Percentiles rank a stretch among this genome's conserved stretches.
Conservation (phyloP, 1,284 basidiomycete species). For the Veloboletus limbatus region DNA sequence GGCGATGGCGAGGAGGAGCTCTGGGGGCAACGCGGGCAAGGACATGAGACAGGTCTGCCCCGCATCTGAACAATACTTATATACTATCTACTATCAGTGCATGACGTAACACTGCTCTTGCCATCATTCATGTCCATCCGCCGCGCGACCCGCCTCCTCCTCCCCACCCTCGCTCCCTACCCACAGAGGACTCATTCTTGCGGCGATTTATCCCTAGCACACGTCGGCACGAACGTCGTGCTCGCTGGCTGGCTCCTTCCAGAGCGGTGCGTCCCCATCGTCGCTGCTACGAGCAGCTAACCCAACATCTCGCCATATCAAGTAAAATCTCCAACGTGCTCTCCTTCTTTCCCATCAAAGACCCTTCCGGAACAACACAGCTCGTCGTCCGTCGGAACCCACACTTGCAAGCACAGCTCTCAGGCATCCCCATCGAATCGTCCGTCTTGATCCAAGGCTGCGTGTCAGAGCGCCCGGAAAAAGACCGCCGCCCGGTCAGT, state of each 20-base stretch:
- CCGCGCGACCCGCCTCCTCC: background rate
- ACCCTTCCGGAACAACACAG: constrained; percentile 74
- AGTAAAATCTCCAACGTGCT: constrained; percentile 67
- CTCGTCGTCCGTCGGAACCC: constrained; percentile 58
- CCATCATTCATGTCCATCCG: constrained; percentile 4
- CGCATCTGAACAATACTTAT: too few species aligned
- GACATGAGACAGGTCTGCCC: constrained; percentile 17
- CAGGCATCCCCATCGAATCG: constrained; percentile 70
- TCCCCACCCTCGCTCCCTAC: constrained; percentile 47
- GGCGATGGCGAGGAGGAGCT: constrained; percentile 52
- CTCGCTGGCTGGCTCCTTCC: constrained; percentile 78
- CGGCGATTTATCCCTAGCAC: constrained; percentile 51
- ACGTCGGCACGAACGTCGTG: constrained; percentile 60
- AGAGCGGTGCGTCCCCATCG: constrained; percentile 54
- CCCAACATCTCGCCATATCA: constrained; percentile 34
- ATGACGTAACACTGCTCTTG: too few species aligned
- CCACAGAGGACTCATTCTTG: constrained; percentile 64
- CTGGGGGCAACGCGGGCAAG: constrained; percentile 46
- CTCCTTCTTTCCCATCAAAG: constrained; percentile 80
- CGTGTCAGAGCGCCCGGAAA: constrained; percentile 62
- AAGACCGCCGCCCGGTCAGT: constrained; percentile 56
- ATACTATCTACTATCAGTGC: too few species aligned
- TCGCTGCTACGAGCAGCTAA: constrained; percentile 17
- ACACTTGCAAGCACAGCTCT: constrained; percentile 35
- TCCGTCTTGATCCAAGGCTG: constrained; percentile 72